Base-by-base conservation (phyloP, 441 rosid species). In the Gossypium gossypioides region DNA sequence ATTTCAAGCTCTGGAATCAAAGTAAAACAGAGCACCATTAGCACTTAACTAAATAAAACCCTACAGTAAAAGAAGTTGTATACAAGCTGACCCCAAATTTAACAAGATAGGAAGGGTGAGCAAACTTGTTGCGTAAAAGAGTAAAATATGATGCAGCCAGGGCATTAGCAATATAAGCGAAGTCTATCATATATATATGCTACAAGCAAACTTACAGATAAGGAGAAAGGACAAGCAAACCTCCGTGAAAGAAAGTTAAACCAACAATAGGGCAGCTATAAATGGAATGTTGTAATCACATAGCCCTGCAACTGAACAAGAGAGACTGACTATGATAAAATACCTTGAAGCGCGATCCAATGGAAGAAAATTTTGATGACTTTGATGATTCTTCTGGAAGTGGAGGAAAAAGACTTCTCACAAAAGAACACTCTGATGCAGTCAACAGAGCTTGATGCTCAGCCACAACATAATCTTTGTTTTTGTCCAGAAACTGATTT, bases 281-380 rank as follows among this genome's bases (percentile, higher is more conserved):
- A 8, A 29, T 19, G 42, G 67, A 60, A 59, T 25, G 57, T 3
- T 19, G 12, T 10, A 52, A 68, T 32, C 44, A 68, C 12, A 52
- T 10, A 52, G 18, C 50, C 19, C 13, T 52, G 48, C 32, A 18
- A 32, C 46, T 32, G 19, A 54, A 18, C 8, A 52, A 54, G 61
- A 68, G 48, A 12, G 22, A 15, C 52, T 50, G 48, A 32, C 32
- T 32, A 32, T 0, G 32, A 69, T 32, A 18, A 27, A 37, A 25
- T 83, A 93, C 99, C 97, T 96, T 93, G 84, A 96, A 96, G 69
- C 98, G 93, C 59, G 99, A 84, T 71, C 99, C 99, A 50, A 96
- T 93, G 77, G 99, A 96, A 80, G 99, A 96, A 85, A 96, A 96
- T 75, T 93, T 93, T 72, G 99, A 93, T 74, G 97, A 90, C 78